Base-by-base conservation (phyloP, 805 yeast genomes). In the Hanseniaspora thailandica region DNA sequence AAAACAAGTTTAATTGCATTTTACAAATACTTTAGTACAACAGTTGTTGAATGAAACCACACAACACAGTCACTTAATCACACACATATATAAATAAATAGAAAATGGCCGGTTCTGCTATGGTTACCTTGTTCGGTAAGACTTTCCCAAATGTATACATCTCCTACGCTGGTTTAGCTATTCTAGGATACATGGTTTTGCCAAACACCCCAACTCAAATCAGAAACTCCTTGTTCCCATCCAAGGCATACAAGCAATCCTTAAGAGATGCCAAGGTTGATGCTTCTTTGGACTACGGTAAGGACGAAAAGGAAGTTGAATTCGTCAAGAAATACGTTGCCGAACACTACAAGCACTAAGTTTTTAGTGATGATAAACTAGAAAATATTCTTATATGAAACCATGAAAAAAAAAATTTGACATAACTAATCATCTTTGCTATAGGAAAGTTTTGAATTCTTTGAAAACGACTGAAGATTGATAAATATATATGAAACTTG, bases 281-380 rank as follows among this genome's bases (percentile, higher is more conserved):
- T 25, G 52, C 52, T 33, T 40, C 52, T 48, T 48, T 48, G 19
- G 52, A 48, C 19, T 48, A 31, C 28, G 46, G 52, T 34, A 40
- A 31, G 17, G 52, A 48, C 13, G 52, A 48, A 25, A 48, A 48
- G 46, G 52, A 48, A 48, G 30, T 26, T 40, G 52, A 48, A 33
- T 48, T 48, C 22, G 52, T 48, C 19, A 48, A 48, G 52, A 48
- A 48, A 15, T 48, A 48, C 34, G 52, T 48, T 48, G 30, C 52
- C 25, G 52, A 48, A 48, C 52, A 48, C 26, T 48, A 48, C 52
- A 48, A 48, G 34, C 52, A 48, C 19, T 48, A 41, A 34, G 15
- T 17, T 10, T 8, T 19, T 10, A 15, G 25, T 22, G 17, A 23
- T 36, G 25, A 35, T 35, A 26, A 35, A 35, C 12, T 9, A 35